Base-by-base conservation (phyloP, 768 basidiomycete genomes). In the Amanita polypyramis region DNA sequence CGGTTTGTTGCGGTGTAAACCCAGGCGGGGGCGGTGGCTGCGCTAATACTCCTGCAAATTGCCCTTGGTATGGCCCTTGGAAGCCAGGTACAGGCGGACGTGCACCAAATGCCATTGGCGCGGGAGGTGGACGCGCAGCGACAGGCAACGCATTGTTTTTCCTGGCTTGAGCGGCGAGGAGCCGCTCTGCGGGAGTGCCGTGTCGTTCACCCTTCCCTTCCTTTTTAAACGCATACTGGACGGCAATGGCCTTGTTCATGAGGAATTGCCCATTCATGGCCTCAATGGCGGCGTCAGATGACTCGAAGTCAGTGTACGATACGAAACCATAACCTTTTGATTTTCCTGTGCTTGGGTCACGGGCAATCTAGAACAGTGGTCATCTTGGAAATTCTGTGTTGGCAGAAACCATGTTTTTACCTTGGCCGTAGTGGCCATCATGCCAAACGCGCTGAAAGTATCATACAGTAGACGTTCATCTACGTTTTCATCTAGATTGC, bases 191-290 rank as follows among this genome's bases (percentile, higher is more conserved):
- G 12, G 86, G 74, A 9, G 95, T 96, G 23, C 96, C 96, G 59
- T 98, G 96, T 4, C 96, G 79, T 65, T 99, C 96, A 49, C 95
- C 95, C 61, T 97, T 95, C 37, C 91, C 93, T 59, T 98, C 96
- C 69, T 98, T 98, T 70, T 99, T 98, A 77, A 98, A 97, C 2
- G 96, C 95, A 62, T 96, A 99, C 62, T 97, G 93, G 9, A 96
- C 93, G 14, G 85, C 82, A 60, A 99, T 90, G 46, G 93, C 86
- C 68, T 97, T 97, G 74, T 98, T 97, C 85, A 94, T 94, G 40
- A 98, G 74, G 77, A 91, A 97, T 60, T 98, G 94, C 33, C 82
- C 81, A 56, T 97, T 94, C 95, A 98, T 97, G 8, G 90, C 80
- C 63, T 97, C 96, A 49, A 95, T 77, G 14, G 96, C 95, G 4